phyloP scores from a whole-genome alignment of 345 rosid genomes.

The Chamaenerion angustifolium region DNA sequence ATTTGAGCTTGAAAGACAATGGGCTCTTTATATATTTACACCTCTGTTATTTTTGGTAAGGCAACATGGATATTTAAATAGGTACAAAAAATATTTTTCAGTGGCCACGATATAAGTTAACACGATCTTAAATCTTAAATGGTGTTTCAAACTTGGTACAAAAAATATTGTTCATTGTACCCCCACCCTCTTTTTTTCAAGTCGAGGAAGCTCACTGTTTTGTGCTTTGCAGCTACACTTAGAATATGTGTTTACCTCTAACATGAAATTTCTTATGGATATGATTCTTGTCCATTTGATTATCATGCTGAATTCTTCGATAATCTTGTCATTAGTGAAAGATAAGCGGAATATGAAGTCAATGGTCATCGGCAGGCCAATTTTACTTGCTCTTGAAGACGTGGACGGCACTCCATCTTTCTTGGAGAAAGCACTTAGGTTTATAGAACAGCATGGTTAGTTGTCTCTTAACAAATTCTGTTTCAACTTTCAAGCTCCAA shows the following conservation, averaged over 20 bases:
- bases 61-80: too few relatives aligned
- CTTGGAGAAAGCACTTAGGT: constrained; percentile 91
- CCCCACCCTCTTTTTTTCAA: too few relatives aligned
- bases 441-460: constrained; percentile 84
- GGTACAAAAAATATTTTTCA: too few relatives aligned
- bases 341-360: constrained; percentile 42
- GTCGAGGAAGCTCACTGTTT: too few relatives aligned
- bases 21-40: too few relatives aligned
- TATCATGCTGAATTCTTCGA: constrained; percentile 3
- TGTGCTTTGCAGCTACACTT: too few relatives aligned
- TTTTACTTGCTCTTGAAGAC: constrained; percentile 92
- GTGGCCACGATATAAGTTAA: too few relatives aligned
- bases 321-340: constrained; percentile 28
- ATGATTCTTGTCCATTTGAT: constrained; percentile 2
- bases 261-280: neutral
- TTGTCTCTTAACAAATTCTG: neutral
- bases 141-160: too few relatives aligned
- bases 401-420: constrained; percentile 96
- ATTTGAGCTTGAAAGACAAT: too few relatives aligned
- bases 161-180: too few relatives aligned
- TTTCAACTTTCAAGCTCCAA: neutral
- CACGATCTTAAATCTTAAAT: too few relatives aligned
- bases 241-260: neutral
- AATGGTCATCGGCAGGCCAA: constrained; percentile 60
- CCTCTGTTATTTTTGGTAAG: too few relatives aligned